Evolutionary conservation across 768 basidiomycete genomes (phyloP), one percentile per base, ranked within the genome.

Genomic region (Holtermannia corniformis): DNA sequence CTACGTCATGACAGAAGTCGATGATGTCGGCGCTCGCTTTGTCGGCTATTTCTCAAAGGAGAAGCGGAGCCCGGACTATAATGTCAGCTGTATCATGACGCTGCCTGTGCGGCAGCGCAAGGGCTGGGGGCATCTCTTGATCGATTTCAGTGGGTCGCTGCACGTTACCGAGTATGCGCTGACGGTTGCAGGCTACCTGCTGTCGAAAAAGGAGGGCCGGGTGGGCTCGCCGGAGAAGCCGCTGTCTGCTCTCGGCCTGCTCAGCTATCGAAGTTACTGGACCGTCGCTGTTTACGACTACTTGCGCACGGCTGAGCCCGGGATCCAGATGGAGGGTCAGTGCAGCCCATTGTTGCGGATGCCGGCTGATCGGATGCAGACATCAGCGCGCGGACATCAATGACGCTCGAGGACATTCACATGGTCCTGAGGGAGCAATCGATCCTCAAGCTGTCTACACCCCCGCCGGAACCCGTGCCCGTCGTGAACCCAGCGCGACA

Each of bases 31-130:
- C 4, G 85, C 90, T 24, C 83, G 86, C 49, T 99, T 99, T 66
- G 86, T 99, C 49, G 95, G 95, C 5, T 99, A 99, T 72, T 99
- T 99, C 70, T 88, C 86, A 75, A 99, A 99, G 73, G 95, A 99
- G 78, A 99, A 99, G 76, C 79, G 88, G 49, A 92, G 89, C 70
- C 84, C 85, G 51, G 91, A 90, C 66, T 91, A 90, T 72, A 99
- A 99, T 75, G 83, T 99, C 60, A 93, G 90, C 72, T 99, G 95
- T 77, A 99, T 99, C 68, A 96, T 99, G 92, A 97, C 95, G 16
- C 76, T 99, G 19, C 95, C 95, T 1, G 86, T 96, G 37, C 77
- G 91, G 58, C 93, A 96, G 73, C 76, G 93, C 58, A 83, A 86
- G 72, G 95, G 95, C 0, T 99, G 93, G 92, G 95, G 95, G 12